Evolutionary conservation across 331 rosid genomes (phyloP), one percentile per base, ranked within the genome.

Genomic region (Dryas integrifolia): DNA sequence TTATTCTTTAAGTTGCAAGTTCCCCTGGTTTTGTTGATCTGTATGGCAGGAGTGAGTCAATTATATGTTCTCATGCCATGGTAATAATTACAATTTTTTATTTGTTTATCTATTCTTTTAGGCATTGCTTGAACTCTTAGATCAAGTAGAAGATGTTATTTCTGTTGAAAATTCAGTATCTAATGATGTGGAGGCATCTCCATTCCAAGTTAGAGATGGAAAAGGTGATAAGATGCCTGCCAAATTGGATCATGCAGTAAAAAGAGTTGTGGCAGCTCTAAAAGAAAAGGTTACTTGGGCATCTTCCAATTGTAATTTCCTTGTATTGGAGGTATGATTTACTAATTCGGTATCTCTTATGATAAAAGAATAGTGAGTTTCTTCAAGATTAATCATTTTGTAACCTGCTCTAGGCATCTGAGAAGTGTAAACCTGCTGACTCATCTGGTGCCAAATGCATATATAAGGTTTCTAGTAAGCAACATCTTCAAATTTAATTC

Each of bases 41-140:
- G 3, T 26, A 41, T 44, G 49, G 47, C 13, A 39, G 26, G 21
- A 15, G 4, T n/a, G 48, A 7, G 67, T 65, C 24, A 41, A 45
- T 52, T 62, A 5, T 52, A 5, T 53, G 41, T 52, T 70, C 63
- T 26, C 44, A 8, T 39, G 13, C 12, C 1, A 3, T 72, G 60
- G 53, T 68, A 41, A 9, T 53, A 67, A 67, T 44, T 43, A 21
- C 5, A 41, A 35, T 41, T 60, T 3, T 62, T 61, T 15, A 41
- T 6, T 5, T 61, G 18, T 71, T 66, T 35, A 4, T 43, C 39
- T 62, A 18, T 60, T 74, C 48, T 70, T 35, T 41, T 73, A 91
- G 97, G 91, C 95, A 75, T 82, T 94, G 87, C 96, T 94, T 85
- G 98, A 94, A 79, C 90, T 94, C 72, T 82, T 94, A 76, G 98